Base-by-base conservation (phyloP, 1,284 basidiomycete genomes). In the Boletus smithii region DNA sequence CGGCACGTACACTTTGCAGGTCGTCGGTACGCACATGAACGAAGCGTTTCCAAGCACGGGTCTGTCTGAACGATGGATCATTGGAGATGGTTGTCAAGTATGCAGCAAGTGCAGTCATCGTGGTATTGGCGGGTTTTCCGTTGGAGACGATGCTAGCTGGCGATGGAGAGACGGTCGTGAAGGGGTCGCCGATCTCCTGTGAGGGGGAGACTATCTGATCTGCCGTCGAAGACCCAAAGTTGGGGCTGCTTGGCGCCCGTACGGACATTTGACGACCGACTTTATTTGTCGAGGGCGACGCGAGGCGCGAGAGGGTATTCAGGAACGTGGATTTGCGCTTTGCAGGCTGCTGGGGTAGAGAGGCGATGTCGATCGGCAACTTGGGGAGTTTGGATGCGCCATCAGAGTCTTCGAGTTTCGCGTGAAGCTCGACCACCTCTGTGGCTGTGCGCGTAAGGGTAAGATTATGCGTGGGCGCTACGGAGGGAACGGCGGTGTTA, bases 381-480 rank as follows among this genome's bases (percentile, higher is more conserved):
- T 70, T 61, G 24, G 85, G 85, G 43, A 85, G 69, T 44, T 73
- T 76, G 55, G 74, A 69, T 51, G 68, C 69, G 26, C 80, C 76
- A 61, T 80, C 69, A 20, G 76, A 64, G 39, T 65, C 76, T 49
- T 76, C 75, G 50, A 92, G 79, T 71, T 88, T 91, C 46, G 74
- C 72, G 68, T 92, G 81, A 18, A 91, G 75, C 52, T 91, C 88
- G 32, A 83, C 71, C 40, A 92, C 77, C 63, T 93, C 90, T 57
- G 75, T 73, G 35, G 79, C 79, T 46, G 82, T 81, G 51, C 90
- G 82, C 14, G 85, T 88, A 50, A 93, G 80, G 33, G 90, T 93
- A 48, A 92, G 75, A 72, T 92, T 90, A 72, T 92, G 90, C 23
- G 88, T 93, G 24, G 89, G 85, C 13, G 89, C 90, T 87, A 70